Base-by-base conservation (phyloP, 2,329 filamentous ascomycete species). In the Colletotrichum tamarilloi region DNA sequence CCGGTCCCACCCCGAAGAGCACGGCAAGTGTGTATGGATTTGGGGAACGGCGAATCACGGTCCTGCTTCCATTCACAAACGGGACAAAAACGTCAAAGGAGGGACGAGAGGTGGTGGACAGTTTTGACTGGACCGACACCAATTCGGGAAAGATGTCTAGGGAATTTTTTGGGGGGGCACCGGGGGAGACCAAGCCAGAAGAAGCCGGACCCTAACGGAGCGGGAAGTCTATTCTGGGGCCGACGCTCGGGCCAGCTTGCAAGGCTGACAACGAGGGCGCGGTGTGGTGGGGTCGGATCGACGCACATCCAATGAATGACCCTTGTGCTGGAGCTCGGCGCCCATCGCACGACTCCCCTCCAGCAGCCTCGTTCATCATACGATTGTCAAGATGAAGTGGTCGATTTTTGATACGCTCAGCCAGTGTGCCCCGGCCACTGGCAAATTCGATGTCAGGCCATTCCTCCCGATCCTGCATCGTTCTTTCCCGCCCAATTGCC, bases 351-450 rank as follows among this genome's bases (percentile, higher is more conserved):
- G 75, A 76, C 72, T 79, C 78, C 78, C 79, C 79, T 80, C 77
- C 32, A 75, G 70, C 77, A 82, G 81, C 81, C 81, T 83, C 75
- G 81, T 72, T 67, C 77, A 83, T 83, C 81, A 82, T 83, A 83
- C 81, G 81, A 83, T 82, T 77, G 67, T 75, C 58, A 67, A 72
- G 62, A 74, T 68, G 72, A 74, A 73, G 63, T 72, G 65, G 62
- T 60, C 67, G 67, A 72, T 71, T 76, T 75, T 73, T 73, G 72
- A 72, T 49, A 68, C 74, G 59, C 55, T 57, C 68, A 53, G 49
- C 60, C 66, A 62, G 66, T 68, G 53, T 74, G 66, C 74, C 67
- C 68, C 59, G 71, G 68, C 67, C 67, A 68, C 63, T 75, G 73
- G 69, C 66, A 64, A 63, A 75, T 58, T 62, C 64, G 59, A 70